Evolutionary conservation across 2,329 filamentous ascomycete genomes (phyloP), one percentile per base, ranked within the genome.

Genomic region (Diaporthe longicolla): DNA sequence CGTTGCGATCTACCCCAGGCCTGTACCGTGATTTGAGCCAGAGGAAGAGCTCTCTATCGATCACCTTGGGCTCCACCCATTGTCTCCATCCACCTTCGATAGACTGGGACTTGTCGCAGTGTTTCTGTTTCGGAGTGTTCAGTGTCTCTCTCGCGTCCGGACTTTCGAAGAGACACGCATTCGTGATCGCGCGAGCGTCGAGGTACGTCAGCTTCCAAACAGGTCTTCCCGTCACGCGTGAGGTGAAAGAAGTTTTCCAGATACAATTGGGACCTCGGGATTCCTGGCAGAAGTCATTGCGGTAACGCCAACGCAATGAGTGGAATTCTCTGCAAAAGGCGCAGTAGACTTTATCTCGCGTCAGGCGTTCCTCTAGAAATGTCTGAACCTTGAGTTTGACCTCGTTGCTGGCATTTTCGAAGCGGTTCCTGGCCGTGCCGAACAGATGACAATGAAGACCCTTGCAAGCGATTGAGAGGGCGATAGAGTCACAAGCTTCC

Each of bases 61-160:
- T 21, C 13, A 43, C n/a, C 37, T 45, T 61, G 5, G 15, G 3
- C 15, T 6, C 1, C 58, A n/a, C 21, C 8, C 7, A 1, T 11
- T 29, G 58, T 0, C 2, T 17, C 58, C 58, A 61, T 7, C 2
- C 4, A 21, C 3, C 15, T 0, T 5, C 29, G 29, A 5, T 29
- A 29, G 29, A 29, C 29, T 29, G 3, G 5, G 29, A 5, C 29
- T n/a, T n/a, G n/a, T n/a, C n/a, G n/a, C n/a, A 2, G 8, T 7
- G 10, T 15, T 8, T 29, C 55, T 7, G 1, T 2, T 19, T 11
- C 4, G 35, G 35, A 6, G 35, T 9, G 4, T 37, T 37, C 4
- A 37, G 8, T 5, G 35, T 37, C 9, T 8, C 2, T 4, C 7
- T 10, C 4, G n/a, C 11, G 0, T 0, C 7, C 1, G 37, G 24